These are phyloP conservation scores for Polygonum aviculare DNA, from an alignment of 148 eudicot genomes.

Conservation along the genomic window DNA sequence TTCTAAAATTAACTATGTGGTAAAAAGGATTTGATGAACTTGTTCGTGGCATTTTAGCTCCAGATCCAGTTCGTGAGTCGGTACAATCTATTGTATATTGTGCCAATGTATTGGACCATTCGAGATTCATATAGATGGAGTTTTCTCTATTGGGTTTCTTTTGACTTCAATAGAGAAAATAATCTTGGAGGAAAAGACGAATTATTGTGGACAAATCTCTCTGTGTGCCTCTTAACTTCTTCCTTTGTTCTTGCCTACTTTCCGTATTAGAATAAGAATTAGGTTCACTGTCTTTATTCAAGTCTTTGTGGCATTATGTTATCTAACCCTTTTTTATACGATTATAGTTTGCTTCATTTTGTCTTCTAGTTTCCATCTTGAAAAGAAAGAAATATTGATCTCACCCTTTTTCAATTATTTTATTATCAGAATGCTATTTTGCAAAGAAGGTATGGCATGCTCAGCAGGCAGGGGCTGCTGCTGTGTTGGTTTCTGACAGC, in stretches of 20 bases:
- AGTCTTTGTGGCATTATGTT: background rate
- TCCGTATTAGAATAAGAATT: background rate
- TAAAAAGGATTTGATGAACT: background rate
- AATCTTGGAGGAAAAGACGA: background rate
- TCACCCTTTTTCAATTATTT: background rate
- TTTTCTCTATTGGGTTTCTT: background rate
- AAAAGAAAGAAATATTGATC: background rate
- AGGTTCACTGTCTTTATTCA: background rate
- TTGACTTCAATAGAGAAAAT: background rate
- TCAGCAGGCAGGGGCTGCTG: slow-evolving; percentile 94
- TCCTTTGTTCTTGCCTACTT: background rate
- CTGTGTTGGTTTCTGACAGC: slow-evolving; percentile 67
- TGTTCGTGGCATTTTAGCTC: background rate
- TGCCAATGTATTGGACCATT: background rate
- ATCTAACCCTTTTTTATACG: background rate
- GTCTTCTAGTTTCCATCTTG: background rate
- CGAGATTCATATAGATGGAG: background rate
- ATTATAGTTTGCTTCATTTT: background rate
- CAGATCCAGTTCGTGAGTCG: too few relatives aligned
- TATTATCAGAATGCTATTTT: slow-evolving; percentile 66
- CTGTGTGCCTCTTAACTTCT: background rate
- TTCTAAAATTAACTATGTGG: background rate
- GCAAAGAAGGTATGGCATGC: slow-evolving; percentile 89
- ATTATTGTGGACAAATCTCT: background rate
- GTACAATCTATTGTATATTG: background rate